Evolutionary conservation across 164 flowering plant species (phyloP).

Genomic region (Stephania japonica): DNA sequence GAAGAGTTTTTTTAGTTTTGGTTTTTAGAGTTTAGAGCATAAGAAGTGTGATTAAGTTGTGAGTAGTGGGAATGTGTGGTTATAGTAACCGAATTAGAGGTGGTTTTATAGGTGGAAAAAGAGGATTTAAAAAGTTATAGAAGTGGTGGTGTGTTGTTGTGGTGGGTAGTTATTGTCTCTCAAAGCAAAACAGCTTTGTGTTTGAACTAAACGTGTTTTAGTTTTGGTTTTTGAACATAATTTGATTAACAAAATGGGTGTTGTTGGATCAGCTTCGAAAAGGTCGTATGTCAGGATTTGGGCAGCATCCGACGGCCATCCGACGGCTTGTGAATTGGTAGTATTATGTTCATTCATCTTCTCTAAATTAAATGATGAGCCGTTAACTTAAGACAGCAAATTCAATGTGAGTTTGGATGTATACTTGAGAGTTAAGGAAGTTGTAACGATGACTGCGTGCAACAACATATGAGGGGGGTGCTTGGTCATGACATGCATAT

Average conservation of each 20-base stretch:
- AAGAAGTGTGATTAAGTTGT: not conserved
- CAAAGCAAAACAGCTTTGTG: not conserved
- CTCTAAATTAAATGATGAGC: not conserved
- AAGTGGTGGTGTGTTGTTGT: not conserved
- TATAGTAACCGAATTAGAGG: not conserved
- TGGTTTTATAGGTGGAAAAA: not conserved
- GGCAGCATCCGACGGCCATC: too few relatives aligned
- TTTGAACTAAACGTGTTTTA: not conserved
- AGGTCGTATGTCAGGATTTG: too few relatives aligned
- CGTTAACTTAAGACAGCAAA: not conserved
- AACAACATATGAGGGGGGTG: too few relatives aligned
- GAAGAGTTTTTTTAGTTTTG: not conserved
- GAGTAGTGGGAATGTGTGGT: not conserved
- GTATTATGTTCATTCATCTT: not conserved
- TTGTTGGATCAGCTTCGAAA: too few relatives aligned
- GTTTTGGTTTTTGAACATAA: too few relatives aligned
- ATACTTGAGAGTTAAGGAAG: too few relatives aligned
- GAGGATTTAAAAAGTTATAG: not conserved
- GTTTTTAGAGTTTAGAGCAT: too few relatives aligned
- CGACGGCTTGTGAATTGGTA: too few relatives aligned
- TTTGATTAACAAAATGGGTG: too few relatives aligned
- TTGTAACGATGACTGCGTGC: too few relatives aligned
- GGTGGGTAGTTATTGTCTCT: not conserved
- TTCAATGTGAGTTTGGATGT: not conserved
- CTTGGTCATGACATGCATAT: too few relatives aligned